Evolutionary conservation across 345 rosid genomes (phyloP).

Genomic region (Cardamine resedifolia): DNA sequence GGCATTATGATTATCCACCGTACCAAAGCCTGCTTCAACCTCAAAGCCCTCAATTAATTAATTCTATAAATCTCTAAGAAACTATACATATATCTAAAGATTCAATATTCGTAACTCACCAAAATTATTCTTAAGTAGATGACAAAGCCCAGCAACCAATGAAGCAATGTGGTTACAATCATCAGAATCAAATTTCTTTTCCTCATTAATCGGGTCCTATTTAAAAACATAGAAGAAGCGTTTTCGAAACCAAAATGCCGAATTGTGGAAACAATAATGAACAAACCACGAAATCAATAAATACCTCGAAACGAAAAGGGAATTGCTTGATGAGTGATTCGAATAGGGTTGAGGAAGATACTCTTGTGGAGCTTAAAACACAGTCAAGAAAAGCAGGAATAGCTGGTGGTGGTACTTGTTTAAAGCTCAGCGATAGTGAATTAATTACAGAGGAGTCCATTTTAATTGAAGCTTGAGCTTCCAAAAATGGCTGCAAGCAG

Average conservation of each 20-base stretch:
- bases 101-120: conserved; percentile 45
- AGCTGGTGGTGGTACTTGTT: conserved; percentile 62
- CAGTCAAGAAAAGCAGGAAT: conserved; percentile 83
- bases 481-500: background rate
- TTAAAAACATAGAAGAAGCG: conserved; percentile 13
- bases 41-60: background rate
- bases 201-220: conserved; percentile 49
- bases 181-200: conserved; percentile 44
- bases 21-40: conserved; percentile 32
- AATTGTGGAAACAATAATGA: background rate
- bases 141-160: conserved; percentile 70
- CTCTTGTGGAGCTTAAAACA: conserved; percentile 66
- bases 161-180: conserved; percentile 45
- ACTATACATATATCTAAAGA: background rate
- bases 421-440: conserved; percentile 61
- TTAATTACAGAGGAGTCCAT: conserved; percentile 45
- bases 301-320: conserved; percentile 27
- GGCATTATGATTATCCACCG: conserved; percentile 46
- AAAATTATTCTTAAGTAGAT: conserved; percentile 56
- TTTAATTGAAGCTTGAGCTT: conserved; percentile 7
- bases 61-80: background rate
- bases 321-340: conserved; percentile 50
- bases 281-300: background rate
- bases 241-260: background rate
- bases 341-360: conserved; percentile 58